Percentiles rank a stretch among this genome's conserved stretches.
These are phyloP conservation scores for Mycosphaerella sp. DNA, from an alignment of 2,329 filamentous ascomycete species.

Conservation along the genomic window DNA sequence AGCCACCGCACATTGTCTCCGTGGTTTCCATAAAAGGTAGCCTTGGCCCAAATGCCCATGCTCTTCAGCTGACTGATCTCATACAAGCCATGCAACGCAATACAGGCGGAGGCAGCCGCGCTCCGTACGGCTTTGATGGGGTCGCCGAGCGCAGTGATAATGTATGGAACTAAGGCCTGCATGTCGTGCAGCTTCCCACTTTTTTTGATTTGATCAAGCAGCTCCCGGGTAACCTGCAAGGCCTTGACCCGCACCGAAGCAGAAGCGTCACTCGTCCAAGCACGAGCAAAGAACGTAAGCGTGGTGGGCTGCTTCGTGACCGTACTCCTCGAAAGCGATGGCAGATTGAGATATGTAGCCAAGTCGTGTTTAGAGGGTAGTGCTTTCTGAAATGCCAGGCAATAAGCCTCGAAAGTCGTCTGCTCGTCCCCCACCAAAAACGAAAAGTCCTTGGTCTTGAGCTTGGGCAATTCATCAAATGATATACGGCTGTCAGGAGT, in stretches of 20 bases:
- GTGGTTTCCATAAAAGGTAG: conserved; percentile 57
- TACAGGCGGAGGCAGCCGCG: conserved; percentile 37
- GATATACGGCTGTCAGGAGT: background rate
- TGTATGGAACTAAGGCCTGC: conserved; percentile 77
- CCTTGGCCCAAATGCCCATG: conserved; percentile 47
- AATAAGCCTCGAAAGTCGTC: conserved; percentile 13
- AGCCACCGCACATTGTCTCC: conserved; percentile 52
- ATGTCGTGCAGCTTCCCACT: conserved; percentile 43
- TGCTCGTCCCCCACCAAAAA: conserved; percentile 16
- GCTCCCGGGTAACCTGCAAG: conserved; percentile 13
- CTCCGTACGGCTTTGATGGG: conserved; percentile 50
- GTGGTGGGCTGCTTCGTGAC: conserved; percentile 12
- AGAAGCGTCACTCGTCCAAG: conserved; percentile 16
- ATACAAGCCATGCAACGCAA: conserved; percentile 12
- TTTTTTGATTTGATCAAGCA: conserved; percentile 11
- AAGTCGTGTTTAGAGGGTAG: conserved; percentile 15
- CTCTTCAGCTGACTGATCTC: conserved; percentile 13
- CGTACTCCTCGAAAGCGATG: conserved; percentile 13
- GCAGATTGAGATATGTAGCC: conserved; percentile 12
- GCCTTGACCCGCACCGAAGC: conserved; percentile 15
- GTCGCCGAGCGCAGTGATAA: conserved; percentile 51
- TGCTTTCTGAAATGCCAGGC: conserved; percentile 14
- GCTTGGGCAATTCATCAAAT: conserved; percentile 11
- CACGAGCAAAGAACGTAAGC: conserved; percentile 20
- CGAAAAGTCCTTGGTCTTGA: conserved; percentile 15